phyloP scores from a whole-genome alignment of 352 stramenopile species.

The Aphanomyces astaci region DNA sequence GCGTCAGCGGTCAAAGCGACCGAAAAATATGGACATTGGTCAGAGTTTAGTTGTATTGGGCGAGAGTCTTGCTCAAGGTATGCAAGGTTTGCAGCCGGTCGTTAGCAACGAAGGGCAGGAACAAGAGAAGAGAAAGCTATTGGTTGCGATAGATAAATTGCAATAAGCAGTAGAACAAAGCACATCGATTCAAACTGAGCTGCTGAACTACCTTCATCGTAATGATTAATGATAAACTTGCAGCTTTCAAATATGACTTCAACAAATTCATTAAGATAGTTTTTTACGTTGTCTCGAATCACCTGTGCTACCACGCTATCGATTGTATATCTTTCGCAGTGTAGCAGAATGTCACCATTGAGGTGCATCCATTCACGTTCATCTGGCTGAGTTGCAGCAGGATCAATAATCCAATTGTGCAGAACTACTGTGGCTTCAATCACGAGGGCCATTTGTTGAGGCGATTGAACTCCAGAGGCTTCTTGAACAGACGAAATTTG shows the following conservation, averaged over 20 bases:
- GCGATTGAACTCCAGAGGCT: background rate
- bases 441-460: background rate
- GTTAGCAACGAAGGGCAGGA: background rate
- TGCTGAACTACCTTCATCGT: background rate
- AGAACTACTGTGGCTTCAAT: background rate
- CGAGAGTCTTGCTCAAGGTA: background rate
- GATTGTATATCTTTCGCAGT: background rate
- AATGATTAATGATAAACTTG: no score
- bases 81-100: background rate
- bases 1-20: background rate
- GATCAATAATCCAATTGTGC: background rate
- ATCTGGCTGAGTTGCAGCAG: background rate
- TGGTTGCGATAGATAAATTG: background rate
- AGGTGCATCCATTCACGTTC: background rate
- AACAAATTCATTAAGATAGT: background rate
- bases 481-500: background rate
- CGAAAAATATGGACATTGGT: conserved; percentile 1
- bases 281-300: background rate
- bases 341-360: background rate
- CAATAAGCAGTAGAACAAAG: background rate
- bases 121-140: no score
- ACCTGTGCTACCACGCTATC: background rate
- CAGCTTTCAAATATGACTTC: background rate
- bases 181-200: background rate
- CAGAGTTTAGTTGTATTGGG: conserved; percentile 1